Base-by-base conservation (phyloP, 495 filamentous ascomycete species). In the Annulohypoxylon bovei region DNA sequence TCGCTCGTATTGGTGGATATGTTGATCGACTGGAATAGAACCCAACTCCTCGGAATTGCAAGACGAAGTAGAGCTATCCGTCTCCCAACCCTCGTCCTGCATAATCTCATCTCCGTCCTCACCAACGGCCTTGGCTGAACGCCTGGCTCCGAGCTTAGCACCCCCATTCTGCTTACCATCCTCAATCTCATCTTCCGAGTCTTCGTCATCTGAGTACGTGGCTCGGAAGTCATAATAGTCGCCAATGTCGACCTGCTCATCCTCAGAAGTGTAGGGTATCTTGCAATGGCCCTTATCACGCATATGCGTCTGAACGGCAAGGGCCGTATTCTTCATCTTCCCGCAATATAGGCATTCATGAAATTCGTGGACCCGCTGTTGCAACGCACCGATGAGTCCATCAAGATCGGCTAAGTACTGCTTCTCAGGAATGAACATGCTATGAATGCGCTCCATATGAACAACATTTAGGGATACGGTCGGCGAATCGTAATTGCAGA, bases 221-320 rank as follows among this genome's bases (percentile, higher is more conserved):
- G 90, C 90, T 59, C 91, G 85, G 87, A 99, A 99, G 77, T 99
- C 96, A 81, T 98, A 99, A 81, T 92, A 98, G 47, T 98, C 92
- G n/a, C 95, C 96, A 65, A 99, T 90, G 59, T 96, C 93, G 16
- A 99, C 84, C 80, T 97, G 93, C 75, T 99, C 93, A 33, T 91
- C 91, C 75, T 97, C 92, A 0, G 88, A 89, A 46, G 91, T 90
- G 78, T 96, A 99, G 0, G 92, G 94, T 67, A 99, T 94, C 87
- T 92, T 97, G 83, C 94, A 98, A 79, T 99, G 95, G 7, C 92
- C 89, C 80, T 93, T 94, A 78, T 99, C 95, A 33, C 91, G 90
- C 95, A 99, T 99, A 78, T 99, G 95, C 0, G 93, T 96, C 67
- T 95, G 93, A 37, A 93, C 86, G 12, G 92, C 93, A 59, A 87